These are phyloP conservation scores for Monosporascus sp. DNA, from an alignment of 2,329 filamentous ascomycete species.

Conservation along the genomic window DNA sequence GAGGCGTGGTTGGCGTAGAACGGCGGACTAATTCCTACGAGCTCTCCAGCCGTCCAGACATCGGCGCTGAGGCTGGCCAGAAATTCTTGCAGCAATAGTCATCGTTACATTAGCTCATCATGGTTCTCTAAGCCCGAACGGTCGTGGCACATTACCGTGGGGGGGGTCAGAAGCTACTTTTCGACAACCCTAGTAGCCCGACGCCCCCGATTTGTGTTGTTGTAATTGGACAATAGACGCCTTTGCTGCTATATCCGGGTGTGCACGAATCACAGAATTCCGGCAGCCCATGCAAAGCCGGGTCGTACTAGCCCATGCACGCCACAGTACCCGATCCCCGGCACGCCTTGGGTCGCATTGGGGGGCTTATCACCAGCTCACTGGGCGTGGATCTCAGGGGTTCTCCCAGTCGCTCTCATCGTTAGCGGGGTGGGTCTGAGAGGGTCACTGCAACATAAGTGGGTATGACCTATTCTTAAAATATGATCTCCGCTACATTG, in stretches of 20 bases:
- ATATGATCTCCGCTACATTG: neutral
- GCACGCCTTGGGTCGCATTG: neutral
- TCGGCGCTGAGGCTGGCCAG: neutral
- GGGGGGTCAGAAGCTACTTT: neutral
- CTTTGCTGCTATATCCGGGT: neutral
- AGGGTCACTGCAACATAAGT: neutral
- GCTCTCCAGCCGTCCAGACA: neutral
- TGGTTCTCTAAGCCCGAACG: neutral
- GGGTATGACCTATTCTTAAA: neutral
- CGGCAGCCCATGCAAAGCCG: neutral
- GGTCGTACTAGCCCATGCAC: neutral
- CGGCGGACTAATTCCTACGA: neutral
- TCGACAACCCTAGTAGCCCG: neutral
- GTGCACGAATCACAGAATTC: neutral
- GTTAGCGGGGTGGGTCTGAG: too few species aligned
- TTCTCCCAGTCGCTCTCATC: neutral
- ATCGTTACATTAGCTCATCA: neutral
- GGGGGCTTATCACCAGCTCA: neutral
- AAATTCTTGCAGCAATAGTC: neutral
- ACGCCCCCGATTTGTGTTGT: neutral
- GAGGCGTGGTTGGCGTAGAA: neutral
- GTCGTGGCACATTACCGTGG: neutral
- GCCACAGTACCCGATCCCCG: neutral
- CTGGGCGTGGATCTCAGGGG: neutral
- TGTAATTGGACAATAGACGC: neutral